Evolutionary conservation across 257 asterid genomes (phyloP), one percentile per base, ranked within the genome.

Genomic region (Solanum paucissectum): DNA sequence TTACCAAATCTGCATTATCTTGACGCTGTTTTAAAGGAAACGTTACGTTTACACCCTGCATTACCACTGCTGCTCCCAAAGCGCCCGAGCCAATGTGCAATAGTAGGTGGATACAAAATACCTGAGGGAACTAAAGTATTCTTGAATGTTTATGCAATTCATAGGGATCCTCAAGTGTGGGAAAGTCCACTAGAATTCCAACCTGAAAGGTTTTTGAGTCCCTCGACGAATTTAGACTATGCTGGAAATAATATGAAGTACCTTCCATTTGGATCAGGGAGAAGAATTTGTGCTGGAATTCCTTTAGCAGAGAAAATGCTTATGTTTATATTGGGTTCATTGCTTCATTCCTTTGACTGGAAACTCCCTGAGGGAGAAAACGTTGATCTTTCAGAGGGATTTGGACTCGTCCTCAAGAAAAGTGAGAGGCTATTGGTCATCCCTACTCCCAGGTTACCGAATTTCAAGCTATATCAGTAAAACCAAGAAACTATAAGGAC

Each of bases 211-310:
- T 93, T 94, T 44, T 72, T 92, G 38, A 32, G 14, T 6, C 83
- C 16, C 72, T 29, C 42, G 12, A 79, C 46, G 4, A 86, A 88
- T 18, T 62, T 88, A 62, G 89, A 93, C 37, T 93, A 86, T 76
- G 36, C 74, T 14, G 92, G 94, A 11, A 88, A 93, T 79, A 88
- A 60, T 74, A 88, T 87, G 20, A 64, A 88, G 27, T 92, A 84
- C 60, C 68, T 93, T 25, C 94, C 94, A 27, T 93, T 90, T 34
- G 94, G 93, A 69, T 90, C 94, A 13, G 94, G 93, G 23, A 87
- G 93, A 14, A 89, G 93, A 89, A 29, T 89, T 2, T 93, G 94
- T 83, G 88, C 92, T 8, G 92, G 94, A 1, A 16, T 91, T 84
- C 92, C 92, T 7, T 71, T 91, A 55, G 93, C 92, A 0, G 93